Evolutionary conservation across 75 land plant species (phyloP).

Genomic region (Sequoia sempervirens): DNA sequence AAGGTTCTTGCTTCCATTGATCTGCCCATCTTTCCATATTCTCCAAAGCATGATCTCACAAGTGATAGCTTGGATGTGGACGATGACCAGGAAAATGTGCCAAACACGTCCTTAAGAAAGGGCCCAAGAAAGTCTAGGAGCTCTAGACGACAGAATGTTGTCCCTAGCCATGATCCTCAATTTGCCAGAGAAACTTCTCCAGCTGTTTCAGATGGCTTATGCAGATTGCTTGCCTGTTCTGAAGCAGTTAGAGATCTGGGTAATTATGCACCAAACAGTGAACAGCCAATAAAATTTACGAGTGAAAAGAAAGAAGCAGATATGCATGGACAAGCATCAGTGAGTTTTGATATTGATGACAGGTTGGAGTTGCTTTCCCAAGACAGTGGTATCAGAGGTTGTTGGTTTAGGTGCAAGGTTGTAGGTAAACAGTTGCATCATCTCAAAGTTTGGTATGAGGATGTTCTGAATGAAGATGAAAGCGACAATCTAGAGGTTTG

Average conservation of each 20-base stretch:
- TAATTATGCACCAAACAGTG: not conserved
- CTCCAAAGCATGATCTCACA: slow-evolving; percentile 11
- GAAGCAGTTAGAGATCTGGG: not conserved
- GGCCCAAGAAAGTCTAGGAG: slow-evolving; percentile 33
- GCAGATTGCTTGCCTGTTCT: not conserved
- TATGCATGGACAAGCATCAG: not conserved
- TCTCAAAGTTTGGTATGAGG: slow-evolving; percentile 68
- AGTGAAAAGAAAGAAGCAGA: not conserved
- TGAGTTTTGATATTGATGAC: slow-evolving; percentile 29
- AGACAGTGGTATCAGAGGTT: slow-evolving; percentile 90
- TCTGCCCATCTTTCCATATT: slow-evolving; percentile 12
- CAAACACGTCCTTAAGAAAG: slow-evolving; percentile 13
- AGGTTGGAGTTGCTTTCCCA: slow-evolving; percentile 69
- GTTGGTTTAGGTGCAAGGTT: slow-evolving; percentile 70
- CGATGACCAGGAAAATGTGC: slow-evolving; percentile 24
- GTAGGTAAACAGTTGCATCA: slow-evolving; percentile 42
- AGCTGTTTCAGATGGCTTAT: not conserved
- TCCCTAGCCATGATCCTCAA: not conserved
- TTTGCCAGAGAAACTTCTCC: too few relatives aligned
- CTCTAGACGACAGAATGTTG: not conserved
- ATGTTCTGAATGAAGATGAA: slow-evolving; percentile 67
- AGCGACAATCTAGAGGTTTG: slow-evolving; percentile 61
- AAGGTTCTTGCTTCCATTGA: slow-evolving; percentile 28
- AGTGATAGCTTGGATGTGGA: slow-evolving; percentile 25
- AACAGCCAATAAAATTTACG: not conserved